Evolutionary conservation across 305 asterid genomes (phyloP), one percentile per base, ranked within the genome.

Genomic region (Striga hermonthica): DNA sequence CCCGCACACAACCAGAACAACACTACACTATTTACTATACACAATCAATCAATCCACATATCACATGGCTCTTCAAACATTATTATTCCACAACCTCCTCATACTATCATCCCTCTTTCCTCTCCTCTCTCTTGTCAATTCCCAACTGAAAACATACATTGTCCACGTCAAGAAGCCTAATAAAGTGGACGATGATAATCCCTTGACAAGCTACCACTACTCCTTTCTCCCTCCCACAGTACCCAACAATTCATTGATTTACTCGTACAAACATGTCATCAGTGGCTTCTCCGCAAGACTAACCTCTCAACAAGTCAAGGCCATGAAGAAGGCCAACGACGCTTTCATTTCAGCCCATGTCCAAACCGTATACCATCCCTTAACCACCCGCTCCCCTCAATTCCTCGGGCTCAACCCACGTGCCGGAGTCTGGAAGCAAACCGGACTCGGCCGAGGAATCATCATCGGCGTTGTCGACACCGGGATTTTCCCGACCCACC

Each of bases 201-300:
- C 10, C 12, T 39, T 34, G 41, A 47, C 10, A 48, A 66, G 44
- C 58, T 75, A 66, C 66, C 73, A 71, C 49, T 3, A 56, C 4
- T 75, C 71, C 0, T 75, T 71, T 49, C 57, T 66, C 6, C 73
- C 73, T 7, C n/a, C 9, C 48, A 10, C 50, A 45, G 12, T 13
- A 13, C 10, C 10, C 7, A 45, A 5, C 10, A 15, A 7, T 2
- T 57, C 1, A 11, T 60, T 66, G 52, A 48, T 75, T 22, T 75
- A 71, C 71, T 75, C 80, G 9, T 66, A 75, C 71, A 52, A 50
- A 9, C 57, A 57, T n/a, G 75, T 53, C 37, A 47, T 76, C 49
- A 69, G 70, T 8, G 81, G 75, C 59, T 76, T 76, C 72, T 65
- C 81, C 7, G 81, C 78, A n/a, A 53, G 72, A 35, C 69, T 72